Base-by-base conservation (phyloP, 1,139 yeast species). In the Scheffersomyces quercinus region DNA sequence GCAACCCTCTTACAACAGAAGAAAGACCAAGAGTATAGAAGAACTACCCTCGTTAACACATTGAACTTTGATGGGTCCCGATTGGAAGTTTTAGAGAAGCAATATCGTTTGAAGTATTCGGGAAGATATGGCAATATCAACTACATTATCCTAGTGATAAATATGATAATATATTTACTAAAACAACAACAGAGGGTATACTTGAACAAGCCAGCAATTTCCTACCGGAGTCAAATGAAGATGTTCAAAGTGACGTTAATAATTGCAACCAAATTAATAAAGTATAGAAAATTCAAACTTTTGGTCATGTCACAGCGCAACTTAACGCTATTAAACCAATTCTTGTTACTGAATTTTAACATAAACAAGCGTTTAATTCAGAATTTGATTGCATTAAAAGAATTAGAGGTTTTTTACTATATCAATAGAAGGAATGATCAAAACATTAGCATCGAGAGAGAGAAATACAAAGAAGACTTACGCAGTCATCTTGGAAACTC, bases 351-450 rank as follows among this genome's bases (percentile, higher is more conserved):
- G n/a, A 74, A 71, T 47, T 73, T 70, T 52, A 62, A 59, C 39
- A 55, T 72, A 24, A 73, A 74, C 54, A 71, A 70, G 48, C 65
- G 62, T 37, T 52, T 74, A 35, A 72, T 74, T n/a, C 45, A 55
- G 7, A 60, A 56, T 40, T 49, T 73, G 37, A 59, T 73, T 3
- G 49, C 58, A 15, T 49, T 70, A n/a, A 71, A 70, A 49, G 72
- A 70, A 46, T 37, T 54, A 41, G 65, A 65, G 30, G 41, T 69
- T 29, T 13, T 36, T 32, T 35, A 42, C 15, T 15, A 40, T 4
- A 36, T 42, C 12, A 31, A 14, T 9, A 15, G 35, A 14, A 31
- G 20, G 10, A 31, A 15, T 3, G 35, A n/a, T 20, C 24, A 31
- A 8, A 30, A 31, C 7, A 26, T 26, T 10, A 32, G 37, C 13